Evolutionary conservation across 176 grass and related monocot species (phyloP).

Genomic region (Musa beccarii): DNA sequence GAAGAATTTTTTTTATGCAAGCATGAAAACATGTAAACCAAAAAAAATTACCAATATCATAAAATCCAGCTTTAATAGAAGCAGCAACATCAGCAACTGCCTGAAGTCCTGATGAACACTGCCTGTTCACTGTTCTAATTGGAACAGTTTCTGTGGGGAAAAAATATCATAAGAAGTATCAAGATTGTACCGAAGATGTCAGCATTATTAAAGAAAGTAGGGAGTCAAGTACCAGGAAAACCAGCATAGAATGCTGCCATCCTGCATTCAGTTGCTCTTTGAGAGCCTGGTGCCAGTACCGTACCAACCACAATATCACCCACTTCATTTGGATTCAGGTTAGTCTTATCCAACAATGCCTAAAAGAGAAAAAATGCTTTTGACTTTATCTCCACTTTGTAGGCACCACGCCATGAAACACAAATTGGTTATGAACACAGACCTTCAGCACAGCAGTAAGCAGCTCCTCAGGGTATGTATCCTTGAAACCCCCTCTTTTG

Average conservation of each 20-base stretch:
- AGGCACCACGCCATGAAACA: not conserved
- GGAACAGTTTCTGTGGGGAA: slow-evolving; percentile 63
- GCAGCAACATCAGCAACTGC: slow-evolving; percentile 84
- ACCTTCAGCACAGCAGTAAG: slow-evolving; percentile 90
- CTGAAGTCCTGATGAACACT: slow-evolving; percentile 91
- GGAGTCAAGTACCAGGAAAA: slow-evolving; percentile 57
- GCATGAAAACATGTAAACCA: not conserved
- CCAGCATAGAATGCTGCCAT: slow-evolving; percentile 90
- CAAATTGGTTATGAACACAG: not conserved
- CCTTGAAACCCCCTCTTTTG: slow-evolving; percentile 85
- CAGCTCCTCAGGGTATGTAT: slow-evolving; percentile 91
- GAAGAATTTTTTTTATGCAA: not conserved
- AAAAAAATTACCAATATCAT: slow-evolving; percentile 60
- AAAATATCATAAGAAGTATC: not conserved
- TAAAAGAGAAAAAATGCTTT: slow-evolving; percentile 8
- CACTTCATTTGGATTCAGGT: slow-evolving; percentile 68
- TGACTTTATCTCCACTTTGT: not conserved
- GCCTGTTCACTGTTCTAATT: slow-evolving; percentile 85
- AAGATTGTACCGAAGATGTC: not conserved
- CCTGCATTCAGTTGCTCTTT: slow-evolving; percentile 88
- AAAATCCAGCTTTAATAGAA: slow-evolving; percentile 90
- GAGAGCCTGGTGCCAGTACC: slow-evolving; percentile 64
- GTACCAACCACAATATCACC: slow-evolving; percentile 86
- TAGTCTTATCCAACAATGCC: slow-evolving; percentile 81
- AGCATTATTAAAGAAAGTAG: not conserved